phyloP scores from a whole-genome alignment of 78 protist genomes.

The Bodo saltans region DNA sequence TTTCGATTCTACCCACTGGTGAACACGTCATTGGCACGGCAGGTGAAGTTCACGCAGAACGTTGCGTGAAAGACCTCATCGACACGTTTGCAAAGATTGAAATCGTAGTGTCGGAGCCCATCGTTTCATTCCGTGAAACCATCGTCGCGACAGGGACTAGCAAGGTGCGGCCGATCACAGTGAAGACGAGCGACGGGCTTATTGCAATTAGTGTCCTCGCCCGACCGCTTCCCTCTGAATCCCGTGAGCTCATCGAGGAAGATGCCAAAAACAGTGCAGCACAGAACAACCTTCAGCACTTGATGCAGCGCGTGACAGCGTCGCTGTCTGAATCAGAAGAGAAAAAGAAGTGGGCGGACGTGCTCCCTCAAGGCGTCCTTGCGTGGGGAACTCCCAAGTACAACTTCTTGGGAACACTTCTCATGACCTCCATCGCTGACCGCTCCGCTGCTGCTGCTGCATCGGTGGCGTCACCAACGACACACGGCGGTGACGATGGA shows the following conservation, averaged over 20 bases:
- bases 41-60: slow-evolving; percentile 90
- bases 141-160: slow-evolving; percentile 28
- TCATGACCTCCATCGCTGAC: not conserved
- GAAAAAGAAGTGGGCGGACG: slow-evolving; percentile 18
- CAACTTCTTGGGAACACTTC: too few species aligned
- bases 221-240: slow-evolving; percentile 42
- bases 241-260: slow-evolving; percentile 45
- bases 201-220: slow-evolving; percentile 53
- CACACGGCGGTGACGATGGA: not conserved
- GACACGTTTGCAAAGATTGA: slow-evolving; percentile 61
- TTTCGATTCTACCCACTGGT: slow-evolving; percentile 71
- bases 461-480: not conserved
- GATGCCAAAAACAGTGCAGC: too few species aligned
- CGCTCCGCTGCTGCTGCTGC: not conserved
- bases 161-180: slow-evolving; percentile 35
- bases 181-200: slow-evolving; percentile 47
- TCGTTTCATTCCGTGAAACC: slow-evolving; percentile 88
- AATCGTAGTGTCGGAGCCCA: slow-evolving; percentile 64
- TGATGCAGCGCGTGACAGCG: slow-evolving; percentile 29
- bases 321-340: slow-evolving; percentile 34
- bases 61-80: slow-evolving; percentile 79
- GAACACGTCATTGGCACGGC: slow-evolving; percentile 80
- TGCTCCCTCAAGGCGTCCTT: too few species aligned
- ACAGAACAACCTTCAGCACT: too few species aligned
- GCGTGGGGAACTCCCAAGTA: too few species aligned